These are phyloP conservation scores for Tilletiaria anomala DNA, from an alignment of 1,284 basidiomycete genomes.

Conservation along the genomic window DNA sequence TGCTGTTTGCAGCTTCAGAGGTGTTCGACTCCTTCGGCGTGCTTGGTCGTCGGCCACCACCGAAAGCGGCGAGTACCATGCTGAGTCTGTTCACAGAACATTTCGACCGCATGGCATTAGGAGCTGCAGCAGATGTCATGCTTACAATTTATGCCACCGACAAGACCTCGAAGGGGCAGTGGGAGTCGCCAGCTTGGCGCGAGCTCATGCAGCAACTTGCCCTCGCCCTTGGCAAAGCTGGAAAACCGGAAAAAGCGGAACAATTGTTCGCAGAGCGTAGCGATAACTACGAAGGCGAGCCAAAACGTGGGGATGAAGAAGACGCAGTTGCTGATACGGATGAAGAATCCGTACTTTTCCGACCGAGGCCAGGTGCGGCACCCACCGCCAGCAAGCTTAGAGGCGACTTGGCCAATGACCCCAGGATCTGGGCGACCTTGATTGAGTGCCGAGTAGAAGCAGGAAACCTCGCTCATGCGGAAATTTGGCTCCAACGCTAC, in stretches of 20 bases:
- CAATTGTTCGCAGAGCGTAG: slow-evolving; percentile 44
- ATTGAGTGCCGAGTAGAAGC: slow-evolving; percentile 71
- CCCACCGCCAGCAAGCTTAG: slow-evolving; percentile 83
- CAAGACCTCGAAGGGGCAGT: slow-evolving; percentile 71
- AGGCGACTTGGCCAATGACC: slow-evolving; percentile 59
- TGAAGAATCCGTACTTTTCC: too few species aligned
- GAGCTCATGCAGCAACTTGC: slow-evolving; percentile 78
- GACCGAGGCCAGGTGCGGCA: slow-evolving; percentile 25
- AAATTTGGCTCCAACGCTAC: slow-evolving; percentile 68
- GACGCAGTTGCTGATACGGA: slow-evolving; percentile 1
- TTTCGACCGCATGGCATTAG: slow-evolving; percentile 81
- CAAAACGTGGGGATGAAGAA: slow-evolving; percentile 50
- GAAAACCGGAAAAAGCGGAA: slow-evolving; percentile 71
- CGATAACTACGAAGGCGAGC: slow-evolving; percentile 77
- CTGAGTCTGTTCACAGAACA: slow-evolving; percentile 69
- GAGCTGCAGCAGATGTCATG: slow-evolving; percentile 75
- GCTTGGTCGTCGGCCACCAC: slow-evolving; percentile 28
- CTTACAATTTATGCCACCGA: slow-evolving; percentile 75
- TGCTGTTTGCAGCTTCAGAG: too few species aligned
- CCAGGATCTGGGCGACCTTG: slow-evolving; percentile 85
- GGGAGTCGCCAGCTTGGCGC: slow-evolving; percentile 87
- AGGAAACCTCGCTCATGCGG: slow-evolving; percentile 42
- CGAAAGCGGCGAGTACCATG: slow-evolving; percentile 26
- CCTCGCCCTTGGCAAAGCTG: slow-evolving; percentile 58
- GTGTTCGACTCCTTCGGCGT: too few species aligned